phyloP scores from a whole-genome alignment of 1,284 basidiomycete genomes.

The Leucoagaricus sp. region DNA sequence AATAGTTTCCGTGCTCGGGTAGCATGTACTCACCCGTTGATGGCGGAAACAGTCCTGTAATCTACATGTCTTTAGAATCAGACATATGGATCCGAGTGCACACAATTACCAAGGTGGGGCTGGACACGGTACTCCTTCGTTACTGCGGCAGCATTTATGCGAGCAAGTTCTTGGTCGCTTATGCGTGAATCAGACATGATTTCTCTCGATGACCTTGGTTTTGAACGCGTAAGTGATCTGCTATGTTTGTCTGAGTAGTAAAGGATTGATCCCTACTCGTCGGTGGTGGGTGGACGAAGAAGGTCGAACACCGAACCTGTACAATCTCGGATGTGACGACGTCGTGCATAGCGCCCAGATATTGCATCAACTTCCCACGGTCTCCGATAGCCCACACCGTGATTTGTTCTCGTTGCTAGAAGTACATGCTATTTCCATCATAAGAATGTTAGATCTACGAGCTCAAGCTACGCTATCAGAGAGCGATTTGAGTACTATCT shows the following conservation, averaged over 20 bases:
- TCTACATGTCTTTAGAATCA: not conserved
- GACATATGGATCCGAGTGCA: slow-evolving; percentile 6
- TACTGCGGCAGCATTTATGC: slow-evolving; percentile 86
- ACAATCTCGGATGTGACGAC: slow-evolving; percentile 8
- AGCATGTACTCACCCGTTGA: slow-evolving; percentile 78
- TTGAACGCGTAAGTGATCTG: not conserved
- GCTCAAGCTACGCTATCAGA: not conserved
- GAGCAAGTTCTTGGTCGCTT: slow-evolving; percentile 75
- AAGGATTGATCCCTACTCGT: not conserved
- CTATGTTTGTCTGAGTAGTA: not conserved
- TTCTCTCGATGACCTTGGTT: not conserved
- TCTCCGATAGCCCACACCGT: not conserved
- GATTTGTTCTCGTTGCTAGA: too few species aligned
- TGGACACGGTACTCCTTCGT: slow-evolving; percentile 83
- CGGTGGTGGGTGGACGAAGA: slow-evolving; percentile 1
- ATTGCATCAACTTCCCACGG: slow-evolving; percentile 21
- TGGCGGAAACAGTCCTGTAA: slow-evolving; percentile 54
- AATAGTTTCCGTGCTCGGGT: slow-evolving; percentile 16
- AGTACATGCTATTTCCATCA: not conserved
- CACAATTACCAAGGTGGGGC: slow-evolving; percentile 85
- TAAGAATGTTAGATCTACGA: not conserved
- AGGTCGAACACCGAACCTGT: slow-evolving; percentile 1
- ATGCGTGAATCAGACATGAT: slow-evolving; percentile 62
- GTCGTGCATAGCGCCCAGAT: slow-evolving; percentile 1
- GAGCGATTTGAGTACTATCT: slow-evolving; percentile 22